Conservation (phyloP, 208 protist species). For the Trypanosoma congolense region DNA sequence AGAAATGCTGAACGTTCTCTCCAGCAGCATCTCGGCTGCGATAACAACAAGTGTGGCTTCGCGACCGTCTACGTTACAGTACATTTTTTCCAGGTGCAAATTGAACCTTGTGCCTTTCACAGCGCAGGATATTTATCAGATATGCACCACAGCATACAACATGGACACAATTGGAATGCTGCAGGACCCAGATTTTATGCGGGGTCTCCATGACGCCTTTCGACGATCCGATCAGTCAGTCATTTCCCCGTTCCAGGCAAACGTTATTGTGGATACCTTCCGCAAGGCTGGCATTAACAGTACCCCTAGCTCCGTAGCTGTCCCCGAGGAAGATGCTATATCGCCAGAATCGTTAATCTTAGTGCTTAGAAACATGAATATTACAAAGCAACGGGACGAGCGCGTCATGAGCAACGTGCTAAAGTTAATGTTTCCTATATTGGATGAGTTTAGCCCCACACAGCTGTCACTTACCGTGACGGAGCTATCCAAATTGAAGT, state of each 20-base stretch:
- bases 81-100: constrained; percentile 59
- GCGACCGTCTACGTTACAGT: constrained; percentile 23
- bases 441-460: constrained; percentile 73
- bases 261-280: constrained; percentile 68
- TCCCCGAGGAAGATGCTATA: constrained; percentile 69
- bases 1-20: constrained; percentile 25
- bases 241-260: constrained; percentile 78
- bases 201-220: constrained; percentile 72
- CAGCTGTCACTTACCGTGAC: constrained; percentile 51
- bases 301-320: constrained; percentile 49
- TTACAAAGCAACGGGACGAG: constrained; percentile 70
- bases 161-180: constrained; percentile 63
- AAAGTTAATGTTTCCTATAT: constrained; percentile 41
- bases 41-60: constrained; percentile 6
- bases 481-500: constrained; percentile 65
- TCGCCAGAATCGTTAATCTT: constrained; percentile 71
- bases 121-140: constrained; percentile 78
- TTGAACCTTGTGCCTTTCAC: constrained; percentile 71
- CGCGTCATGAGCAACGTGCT: constrained; percentile 54
- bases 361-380: constrained; percentile 69
- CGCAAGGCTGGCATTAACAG: constrained; percentile 59
- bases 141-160: constrained; percentile 65
- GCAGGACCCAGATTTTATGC: constrained; percentile 79
- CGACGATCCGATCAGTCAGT: constrained; percentile 62
- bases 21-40: constrained; percentile 14